Conservation (phyloP, 2,329 filamentous ascomycete genomes). For the Talaromyces rugulosus region DNA sequence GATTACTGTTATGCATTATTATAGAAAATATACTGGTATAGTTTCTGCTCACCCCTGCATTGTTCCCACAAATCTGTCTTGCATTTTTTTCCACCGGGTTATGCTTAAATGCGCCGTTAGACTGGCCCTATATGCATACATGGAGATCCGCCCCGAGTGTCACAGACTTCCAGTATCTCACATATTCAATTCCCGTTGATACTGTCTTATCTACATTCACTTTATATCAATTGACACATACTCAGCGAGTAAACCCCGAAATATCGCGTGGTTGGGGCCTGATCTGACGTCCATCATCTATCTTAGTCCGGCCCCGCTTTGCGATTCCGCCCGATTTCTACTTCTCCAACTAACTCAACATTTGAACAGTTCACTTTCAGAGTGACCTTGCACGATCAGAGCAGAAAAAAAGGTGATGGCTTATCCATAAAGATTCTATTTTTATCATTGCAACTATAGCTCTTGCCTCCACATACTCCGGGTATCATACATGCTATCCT, state of each 20-base stretch:
- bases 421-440: neutral
- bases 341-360: neutral
- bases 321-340: neutral
- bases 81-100: too few species aligned
- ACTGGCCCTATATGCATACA: too few species aligned
- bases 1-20: too few species aligned
- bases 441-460: neutral
- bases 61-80: too few species aligned
- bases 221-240: neutral
- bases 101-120: too few species aligned
- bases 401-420: neutral
- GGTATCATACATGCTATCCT: neutral
- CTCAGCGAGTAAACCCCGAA: neutral
- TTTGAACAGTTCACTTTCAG: too few species aligned
- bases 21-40: too few species aligned
- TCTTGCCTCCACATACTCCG: neutral
- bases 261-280: neutral
- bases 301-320: neutral
- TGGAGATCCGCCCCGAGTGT: too few species aligned
- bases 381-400: neutral
- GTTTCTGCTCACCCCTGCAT: too few species aligned
- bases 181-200: too few species aligned
- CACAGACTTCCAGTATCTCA: too few species aligned
- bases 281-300: neutral
- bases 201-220: neutral